Percentiles rank a stretch among this genome's conserved stretches.
Evolutionary conservation across 768 basidiomycete species (phyloP).

Genomic region (Strobilomyces confusus): DNA sequence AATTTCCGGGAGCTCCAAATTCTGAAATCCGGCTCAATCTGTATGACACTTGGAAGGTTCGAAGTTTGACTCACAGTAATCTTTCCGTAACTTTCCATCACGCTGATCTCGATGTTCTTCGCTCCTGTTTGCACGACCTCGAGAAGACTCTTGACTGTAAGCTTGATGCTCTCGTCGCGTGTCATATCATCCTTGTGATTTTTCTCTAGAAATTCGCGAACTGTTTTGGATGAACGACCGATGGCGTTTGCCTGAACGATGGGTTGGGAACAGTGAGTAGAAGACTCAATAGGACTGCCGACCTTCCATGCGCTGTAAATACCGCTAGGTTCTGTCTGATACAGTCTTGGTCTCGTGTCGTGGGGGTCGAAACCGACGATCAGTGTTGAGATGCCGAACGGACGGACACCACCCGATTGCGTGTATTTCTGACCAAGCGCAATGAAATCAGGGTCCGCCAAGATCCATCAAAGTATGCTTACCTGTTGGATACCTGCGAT

Average conservation of each 20-base stretch:
- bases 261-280: not conserved
- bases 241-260: constrained; percentile 85
- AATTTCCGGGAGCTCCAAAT: constrained; percentile 81
- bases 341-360: constrained; percentile 81
- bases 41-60: not conserved
- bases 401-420: constrained; percentile 97
- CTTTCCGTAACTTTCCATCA: constrained; percentile 94
- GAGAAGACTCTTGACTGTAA: constrained; percentile 91
- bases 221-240: constrained; percentile 96
- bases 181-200: constrained; percentile 90
- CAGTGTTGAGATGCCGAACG: constrained; percentile 96
- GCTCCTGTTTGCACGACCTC: constrained; percentile 99
- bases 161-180: constrained; percentile 87
- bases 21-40: constrained; percentile 43
- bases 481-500: constrained; percentile 99
- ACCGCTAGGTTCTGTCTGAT: constrained; percentile 96
- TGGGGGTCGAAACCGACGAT: constrained; percentile 97
- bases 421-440: constrained; percentile 71
- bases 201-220: constrained; percentile 97
- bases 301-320: constrained; percentile 99
- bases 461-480: constrained; percentile 11
- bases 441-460: not conserved
- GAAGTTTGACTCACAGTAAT: constrained; percentile 59
- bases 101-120: constrained; percentile 98
- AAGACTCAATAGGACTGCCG: not conserved